phyloP scores from a whole-genome alignment of 2,329 filamentous ascomycete species.

The Incumbomyces lentus region DNA sequence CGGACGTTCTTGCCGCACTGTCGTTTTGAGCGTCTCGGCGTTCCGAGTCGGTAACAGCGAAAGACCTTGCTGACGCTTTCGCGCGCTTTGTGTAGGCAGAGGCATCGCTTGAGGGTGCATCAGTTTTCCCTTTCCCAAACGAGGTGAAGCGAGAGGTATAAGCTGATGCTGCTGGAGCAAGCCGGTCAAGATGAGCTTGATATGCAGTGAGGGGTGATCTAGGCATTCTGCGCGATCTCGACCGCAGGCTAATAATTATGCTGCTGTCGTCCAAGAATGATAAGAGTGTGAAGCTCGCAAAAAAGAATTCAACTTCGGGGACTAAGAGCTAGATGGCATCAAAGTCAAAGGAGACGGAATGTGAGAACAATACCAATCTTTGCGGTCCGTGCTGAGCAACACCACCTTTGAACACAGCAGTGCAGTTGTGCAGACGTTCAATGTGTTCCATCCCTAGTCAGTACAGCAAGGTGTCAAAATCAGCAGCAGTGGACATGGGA shows the following conservation, averaged over 20 bases:
- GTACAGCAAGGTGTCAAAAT: no score
- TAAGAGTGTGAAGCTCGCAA: no score
- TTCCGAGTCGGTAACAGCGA: not conserved
- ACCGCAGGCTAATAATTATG: no score
- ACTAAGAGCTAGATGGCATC: not conserved
- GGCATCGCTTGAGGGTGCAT: not conserved
- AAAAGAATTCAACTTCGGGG: no score
- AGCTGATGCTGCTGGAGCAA: not conserved
- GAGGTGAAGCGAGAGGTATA: conserved; percentile 3
- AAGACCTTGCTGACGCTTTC: not conserved
- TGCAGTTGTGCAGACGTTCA: no score
- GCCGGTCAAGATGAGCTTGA: not conserved
- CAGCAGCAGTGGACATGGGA: no score
- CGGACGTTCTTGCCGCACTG: conserved; percentile 1
- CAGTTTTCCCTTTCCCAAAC: not conserved
- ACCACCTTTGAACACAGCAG: no score
- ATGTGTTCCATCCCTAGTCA: no score
- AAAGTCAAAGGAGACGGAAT: not conserved
- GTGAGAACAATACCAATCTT: conserved; percentile 3
- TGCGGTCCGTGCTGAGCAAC: not conserved
- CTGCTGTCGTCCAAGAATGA: no score
- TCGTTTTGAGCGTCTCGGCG: not conserved
- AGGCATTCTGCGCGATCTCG: no score
- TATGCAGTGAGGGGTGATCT: no score
- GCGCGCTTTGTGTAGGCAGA: not conserved